Percentiles rank a stretch among this genome's conserved stretches.
phyloP scores from a whole-genome alignment of 495 filamentous ascomycete species.

The Penicillium simplicissimum region DNA sequence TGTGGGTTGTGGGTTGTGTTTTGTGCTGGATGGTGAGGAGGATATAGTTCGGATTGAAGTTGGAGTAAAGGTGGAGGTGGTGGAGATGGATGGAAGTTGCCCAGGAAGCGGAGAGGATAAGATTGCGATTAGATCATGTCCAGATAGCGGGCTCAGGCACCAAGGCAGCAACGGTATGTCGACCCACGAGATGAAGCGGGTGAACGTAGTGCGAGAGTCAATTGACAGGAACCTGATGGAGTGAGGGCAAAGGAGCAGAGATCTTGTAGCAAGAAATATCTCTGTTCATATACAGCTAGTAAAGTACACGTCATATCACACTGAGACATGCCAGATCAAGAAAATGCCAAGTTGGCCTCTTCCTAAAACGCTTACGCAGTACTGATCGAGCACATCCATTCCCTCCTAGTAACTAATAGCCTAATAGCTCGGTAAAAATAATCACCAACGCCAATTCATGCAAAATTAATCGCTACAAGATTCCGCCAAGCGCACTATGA shows the following conservation, averaged over 20 bases:
- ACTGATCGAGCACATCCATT: no score
- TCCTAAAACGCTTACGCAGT: constrained; percentile 1
- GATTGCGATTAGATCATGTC: constrained; percentile 10
- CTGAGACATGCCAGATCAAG: constrained; percentile 9
- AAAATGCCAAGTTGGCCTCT: constrained; percentile 18
- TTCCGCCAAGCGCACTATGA: background rate
- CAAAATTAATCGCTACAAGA: background rate
- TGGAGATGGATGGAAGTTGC: background rate
- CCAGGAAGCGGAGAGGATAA: constrained; percentile 9
- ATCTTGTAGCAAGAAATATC: background rate
- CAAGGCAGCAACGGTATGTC: background rate
- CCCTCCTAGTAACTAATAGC: no score
- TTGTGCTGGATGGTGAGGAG: background rate
- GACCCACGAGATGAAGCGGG: no score
- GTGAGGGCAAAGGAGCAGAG: background rate
- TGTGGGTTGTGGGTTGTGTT: no score
- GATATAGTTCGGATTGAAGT: background rate
- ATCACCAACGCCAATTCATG: constrained; percentile 16
- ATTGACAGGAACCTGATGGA: background rate
- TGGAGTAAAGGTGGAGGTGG: background rate
- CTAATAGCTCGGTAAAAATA: background rate
- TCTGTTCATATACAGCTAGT: background rate
- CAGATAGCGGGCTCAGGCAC: background rate
- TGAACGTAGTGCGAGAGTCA: no score
- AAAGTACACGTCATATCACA: background rate